Percentiles rank a stretch among this genome's conserved stretches.
Evolutionary conservation across 2,329 filamentous ascomycete genomes (phyloP).

Genomic region (Chaetomiaceae sp.): DNA sequence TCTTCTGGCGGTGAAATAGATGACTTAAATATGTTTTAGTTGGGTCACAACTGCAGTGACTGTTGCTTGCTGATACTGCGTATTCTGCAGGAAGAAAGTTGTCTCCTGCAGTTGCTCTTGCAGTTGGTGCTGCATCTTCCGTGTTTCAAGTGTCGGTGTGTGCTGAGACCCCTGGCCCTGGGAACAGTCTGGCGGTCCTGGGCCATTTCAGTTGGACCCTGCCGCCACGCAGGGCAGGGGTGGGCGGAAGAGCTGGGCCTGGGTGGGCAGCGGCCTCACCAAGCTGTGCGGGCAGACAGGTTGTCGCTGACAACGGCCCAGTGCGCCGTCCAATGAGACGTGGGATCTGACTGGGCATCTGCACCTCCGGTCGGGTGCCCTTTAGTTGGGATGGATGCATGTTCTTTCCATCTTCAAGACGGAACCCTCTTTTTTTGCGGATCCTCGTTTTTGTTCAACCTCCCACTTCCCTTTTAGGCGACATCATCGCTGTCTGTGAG

Average conservation of each 20-base stretch:
- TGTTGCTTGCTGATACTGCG: too few species aligned
- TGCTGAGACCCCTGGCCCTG: background rate
- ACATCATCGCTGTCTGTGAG: background rate
- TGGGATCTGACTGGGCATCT: constrained; percentile 14
- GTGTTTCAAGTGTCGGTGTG: constrained; percentile 16
- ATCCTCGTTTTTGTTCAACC: background rate
- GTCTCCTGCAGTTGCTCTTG: background rate
- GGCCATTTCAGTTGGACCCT: constrained; percentile 8
- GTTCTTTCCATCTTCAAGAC: constrained; percentile 9
- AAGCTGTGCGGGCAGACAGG: constrained; percentile 1
- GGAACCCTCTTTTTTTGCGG: background rate
- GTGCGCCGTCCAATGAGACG: constrained; percentile 18
- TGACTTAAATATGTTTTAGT: too few species aligned
- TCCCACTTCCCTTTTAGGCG: background rate
- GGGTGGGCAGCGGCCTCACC: constrained; percentile 7
- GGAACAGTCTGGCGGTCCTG: background rate
- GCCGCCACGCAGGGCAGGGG: constrained; percentile 14
- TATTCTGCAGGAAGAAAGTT: too few species aligned
- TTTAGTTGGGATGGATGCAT: background rate
- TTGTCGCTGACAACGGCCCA: constrained; percentile 9
- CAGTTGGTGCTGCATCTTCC: background rate
- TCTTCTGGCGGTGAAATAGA: too few species aligned
- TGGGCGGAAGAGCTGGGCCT: constrained; percentile 7
- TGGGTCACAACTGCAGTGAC: too few species aligned
- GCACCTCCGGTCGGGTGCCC: constrained; percentile 8